Conservation (phyloP, 164 flowering plant genomes). For the Platanus orientalis region DNA sequence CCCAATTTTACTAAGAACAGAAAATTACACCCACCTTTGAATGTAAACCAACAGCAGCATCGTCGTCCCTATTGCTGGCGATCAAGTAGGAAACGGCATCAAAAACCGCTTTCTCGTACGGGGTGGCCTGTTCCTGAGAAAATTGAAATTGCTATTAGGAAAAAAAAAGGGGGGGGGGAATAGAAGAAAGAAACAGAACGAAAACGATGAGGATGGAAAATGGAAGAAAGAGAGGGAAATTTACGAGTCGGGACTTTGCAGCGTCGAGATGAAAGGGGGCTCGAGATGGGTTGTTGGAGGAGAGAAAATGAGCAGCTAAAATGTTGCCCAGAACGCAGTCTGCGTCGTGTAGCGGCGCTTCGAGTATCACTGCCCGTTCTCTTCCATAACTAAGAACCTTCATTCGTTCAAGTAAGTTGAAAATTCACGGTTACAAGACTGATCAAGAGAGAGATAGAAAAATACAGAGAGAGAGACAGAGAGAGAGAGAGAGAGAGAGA, state of each 20-base stretch:
- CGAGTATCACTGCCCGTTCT: conserved; percentile 54
- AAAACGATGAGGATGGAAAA: neutral
- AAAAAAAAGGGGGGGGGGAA: neutral
- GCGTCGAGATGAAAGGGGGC: conserved; percentile 35
- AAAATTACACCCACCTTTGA: conserved; percentile 38
- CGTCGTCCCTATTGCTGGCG: conserved; percentile 52
- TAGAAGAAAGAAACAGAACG: neutral
- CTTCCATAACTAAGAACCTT: conserved; percentile 77
- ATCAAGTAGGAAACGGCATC: conserved; percentile 45
- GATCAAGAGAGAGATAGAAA: neutral
- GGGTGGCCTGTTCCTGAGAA: conserved; percentile 56
- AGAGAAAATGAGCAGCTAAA: conserved; percentile 60
- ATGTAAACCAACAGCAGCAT: conserved; percentile 54
- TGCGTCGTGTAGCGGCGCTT: conserved; percentile 53
- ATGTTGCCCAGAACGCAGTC: conserved; percentile 75
- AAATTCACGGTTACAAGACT: neutral
- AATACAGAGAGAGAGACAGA: neutral
- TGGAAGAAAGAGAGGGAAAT: conserved; percentile 4
- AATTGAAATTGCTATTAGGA: neutral
- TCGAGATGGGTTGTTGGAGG: conserved; percentile 34
- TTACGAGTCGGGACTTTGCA: conserved; percentile 53
- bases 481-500: neutral
- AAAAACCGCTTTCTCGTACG: conserved; percentile 77
- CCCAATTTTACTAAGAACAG: neutral
- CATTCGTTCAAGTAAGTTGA: neutral